Evolutionary conservation across 2,329 filamentous ascomycete species (phyloP), one percentile per base, ranked within the genome.

Genomic region (Epichloe coenophiala): DNA sequence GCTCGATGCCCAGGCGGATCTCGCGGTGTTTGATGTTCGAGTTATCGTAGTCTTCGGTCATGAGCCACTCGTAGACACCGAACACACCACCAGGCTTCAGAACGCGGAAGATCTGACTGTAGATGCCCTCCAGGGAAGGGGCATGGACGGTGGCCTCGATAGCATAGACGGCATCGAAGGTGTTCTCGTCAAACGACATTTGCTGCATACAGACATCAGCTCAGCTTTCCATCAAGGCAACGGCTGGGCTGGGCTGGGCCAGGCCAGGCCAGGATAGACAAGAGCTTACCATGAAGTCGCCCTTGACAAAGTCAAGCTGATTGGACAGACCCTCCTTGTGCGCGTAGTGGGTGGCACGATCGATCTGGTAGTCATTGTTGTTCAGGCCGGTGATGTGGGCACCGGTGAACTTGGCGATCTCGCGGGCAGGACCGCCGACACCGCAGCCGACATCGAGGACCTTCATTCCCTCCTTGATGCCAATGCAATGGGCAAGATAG

Each of bases 341-440:
- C 2, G 90, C 88, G 65, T 96, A 95, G 50, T 77, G 75, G 13
- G 82, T 89, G n/a, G 90, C 91, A 57, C 93, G 87, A 66, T 96
- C 81, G 58, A 97, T 95, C 73, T 97, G 93, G 75, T 98, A 98
- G 72, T 96, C 88, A 70, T 97, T 97, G 81, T 96, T 97, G 81
- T 97, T 98, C 66, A 97, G 72, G 42, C 93, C 93, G 23, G 88
- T 84, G 56, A 97, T 79, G 61, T 96, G 88, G 60, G 81, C 85
- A 54, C 87, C 91, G 11, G 88, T 85, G 72, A 98, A 98, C 72
- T 94, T 94, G 71, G 87, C 88, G 61, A 98, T 97, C 74, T 97
- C 90, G 55, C 90, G 81, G 6, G 91, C 93, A 21, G 93, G 93
- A 45, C 93, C 93, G 61, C 93, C 93, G 50, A 97, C 89, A 77